Conservation (phyloP, 306 rosid species). For the Neltuma alba region DNA sequence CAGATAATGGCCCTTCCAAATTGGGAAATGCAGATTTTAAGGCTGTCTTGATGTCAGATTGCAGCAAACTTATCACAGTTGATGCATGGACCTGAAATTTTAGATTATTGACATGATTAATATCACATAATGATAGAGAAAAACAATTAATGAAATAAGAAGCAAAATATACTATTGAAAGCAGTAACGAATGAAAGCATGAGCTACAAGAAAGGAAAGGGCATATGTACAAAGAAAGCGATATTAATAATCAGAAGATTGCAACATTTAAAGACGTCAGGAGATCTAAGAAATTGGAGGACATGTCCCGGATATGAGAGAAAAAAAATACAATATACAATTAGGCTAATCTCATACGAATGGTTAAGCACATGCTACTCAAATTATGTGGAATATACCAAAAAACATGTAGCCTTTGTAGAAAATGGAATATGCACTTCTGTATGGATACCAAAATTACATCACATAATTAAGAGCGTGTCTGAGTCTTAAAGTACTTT, state of each 20-base stretch:
- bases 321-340: not conserved
- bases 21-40: slow-evolving; percentile 87
- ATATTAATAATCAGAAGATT: slow-evolving; percentile 16
- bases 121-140: slow-evolving; percentile 28
- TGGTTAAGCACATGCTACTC: slow-evolving; percentile 1
- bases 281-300: not conserved
- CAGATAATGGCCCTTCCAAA: slow-evolving; percentile 90
- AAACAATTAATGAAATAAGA: slow-evolving; percentile 28
- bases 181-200: not conserved
- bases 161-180: slow-evolving; percentile 20
- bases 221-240: not conserved
- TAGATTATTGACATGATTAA: slow-evolving; percentile 32
- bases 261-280: not conserved
- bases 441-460: slow-evolving; percentile 1
- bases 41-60: slow-evolving; percentile 90
- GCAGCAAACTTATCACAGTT: slow-evolving; percentile 81
- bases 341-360: slow-evolving; percentile 12
- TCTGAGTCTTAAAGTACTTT: slow-evolving; percentile 5
- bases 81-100: slow-evolving; percentile 83
- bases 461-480: slow-evolving; percentile 4
- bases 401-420: not conserved
- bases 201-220: not conserved
- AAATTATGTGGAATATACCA: not conserved
- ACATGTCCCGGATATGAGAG: not conserved
- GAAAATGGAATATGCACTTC: slow-evolving; percentile 18